phyloP scores from a whole-genome alignment of 2,329 filamentous ascomycete species.

The Apiospora marii region DNA sequence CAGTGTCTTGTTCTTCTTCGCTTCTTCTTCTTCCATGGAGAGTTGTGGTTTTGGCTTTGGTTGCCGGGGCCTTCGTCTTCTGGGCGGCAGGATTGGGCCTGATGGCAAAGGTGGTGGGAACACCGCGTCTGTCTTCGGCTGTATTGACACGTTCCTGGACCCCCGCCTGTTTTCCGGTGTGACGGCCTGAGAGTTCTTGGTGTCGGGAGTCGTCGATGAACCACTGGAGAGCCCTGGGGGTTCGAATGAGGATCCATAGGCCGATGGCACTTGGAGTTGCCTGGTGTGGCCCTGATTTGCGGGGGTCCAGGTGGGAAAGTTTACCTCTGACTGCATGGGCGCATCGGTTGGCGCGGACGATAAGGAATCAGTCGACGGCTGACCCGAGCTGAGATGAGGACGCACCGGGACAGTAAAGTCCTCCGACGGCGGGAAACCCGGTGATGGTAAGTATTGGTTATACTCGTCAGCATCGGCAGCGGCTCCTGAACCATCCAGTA shows the following conservation, averaged over 20 bases:
- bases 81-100: constrained; percentile 33
- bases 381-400: constrained; percentile 23
- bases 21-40: constrained; percentile 41
- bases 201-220: constrained; percentile 38
- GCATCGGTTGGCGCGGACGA: neutral
- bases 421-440: constrained; percentile 26
- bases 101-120: constrained; percentile 25
- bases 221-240: constrained; percentile 37
- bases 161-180: constrained; percentile 33
- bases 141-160: neutral
- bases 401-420: constrained; percentile 29
- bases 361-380: neutral
- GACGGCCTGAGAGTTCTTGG: constrained; percentile 34
- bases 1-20: constrained; percentile 64
- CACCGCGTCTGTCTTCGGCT: constrained; percentile 21
- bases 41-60: constrained; percentile 33
- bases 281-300: constrained; percentile 24
- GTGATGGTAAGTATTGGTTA: constrained; percentile 28
- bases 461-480: constrained; percentile 30
- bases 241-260: constrained; percentile 25
- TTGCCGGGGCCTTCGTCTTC: constrained; percentile 38
- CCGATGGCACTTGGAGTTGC: constrained; percentile 29
- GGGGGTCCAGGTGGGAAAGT: neutral
- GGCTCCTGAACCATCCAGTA: constrained; percentile 32
- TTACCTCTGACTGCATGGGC: neutral